Percentiles rank a stretch among this genome's conserved stretches.
These are phyloP conservation scores for Cryptococcus sp. DNA, from an alignment of 1,284 basidiomycete genomes.

Conservation along the genomic window DNA sequence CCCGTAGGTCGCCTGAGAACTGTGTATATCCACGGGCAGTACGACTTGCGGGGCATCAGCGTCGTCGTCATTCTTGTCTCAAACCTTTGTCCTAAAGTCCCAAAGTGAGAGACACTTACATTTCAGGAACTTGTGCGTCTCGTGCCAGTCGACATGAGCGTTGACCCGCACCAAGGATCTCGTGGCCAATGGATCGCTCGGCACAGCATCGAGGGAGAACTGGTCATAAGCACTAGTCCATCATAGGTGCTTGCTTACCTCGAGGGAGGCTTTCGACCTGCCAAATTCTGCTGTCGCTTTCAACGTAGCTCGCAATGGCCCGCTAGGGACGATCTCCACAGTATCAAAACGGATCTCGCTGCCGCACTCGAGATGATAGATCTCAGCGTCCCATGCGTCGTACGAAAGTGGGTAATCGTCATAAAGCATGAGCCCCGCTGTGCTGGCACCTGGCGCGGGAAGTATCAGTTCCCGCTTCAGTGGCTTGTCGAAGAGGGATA, in stretches of 20 bases:
- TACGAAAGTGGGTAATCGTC: slow-evolving; percentile 63
- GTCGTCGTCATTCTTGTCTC: background rate
- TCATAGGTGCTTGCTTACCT: slow-evolving; percentile 33
- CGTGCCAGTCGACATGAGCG: slow-evolving; percentile 33
- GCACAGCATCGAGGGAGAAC: slow-evolving; percentile 12
- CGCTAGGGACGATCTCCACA: slow-evolving; percentile 66
- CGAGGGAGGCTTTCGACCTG: slow-evolving; percentile 64
- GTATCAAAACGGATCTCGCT: slow-evolving; percentile 72
- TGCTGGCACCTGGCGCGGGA: slow-evolving; percentile 67
- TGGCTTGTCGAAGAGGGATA: slow-evolving; percentile 70
- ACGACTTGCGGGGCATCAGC: slow-evolving; percentile 35
- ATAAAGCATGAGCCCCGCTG: slow-evolving; percentile 83
- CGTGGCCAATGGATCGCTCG: background rate
- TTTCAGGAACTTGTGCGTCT: slow-evolving; percentile 15
- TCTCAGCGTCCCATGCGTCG: slow-evolving; percentile 72
- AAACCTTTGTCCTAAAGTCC: no score
- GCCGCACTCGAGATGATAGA: slow-evolving; percentile 72
- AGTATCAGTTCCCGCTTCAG: slow-evolving; percentile 73
- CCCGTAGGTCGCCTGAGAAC: slow-evolving; percentile 81
- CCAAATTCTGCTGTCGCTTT: slow-evolving; percentile 71
- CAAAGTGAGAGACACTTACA: slow-evolving; percentile 3
- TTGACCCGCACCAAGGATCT: slow-evolving; percentile 3
- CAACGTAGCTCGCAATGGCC: slow-evolving; percentile 76
- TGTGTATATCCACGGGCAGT: slow-evolving; percentile 63
- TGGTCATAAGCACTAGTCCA: slow-evolving; percentile 67